Percentiles rank a stretch among this genome's conserved stretches.
Evolutionary conservation across 78 protist genomes (phyloP).

Genomic region (Pelomyxa schiedti): DNA sequence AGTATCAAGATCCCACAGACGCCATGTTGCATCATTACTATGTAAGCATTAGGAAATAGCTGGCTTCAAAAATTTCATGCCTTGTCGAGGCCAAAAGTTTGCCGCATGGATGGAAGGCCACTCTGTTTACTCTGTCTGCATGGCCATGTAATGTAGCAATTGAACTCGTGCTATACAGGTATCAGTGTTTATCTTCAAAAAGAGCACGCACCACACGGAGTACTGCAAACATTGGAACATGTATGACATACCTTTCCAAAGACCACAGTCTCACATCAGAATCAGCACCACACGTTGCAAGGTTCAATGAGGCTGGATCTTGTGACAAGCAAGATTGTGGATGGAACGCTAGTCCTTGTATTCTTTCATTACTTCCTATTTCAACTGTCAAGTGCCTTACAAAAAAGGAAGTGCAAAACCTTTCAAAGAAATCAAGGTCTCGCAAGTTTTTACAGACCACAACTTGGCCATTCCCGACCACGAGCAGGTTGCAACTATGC

Average conservation of each 20-base stretch:
- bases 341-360: conserved; percentile 9
- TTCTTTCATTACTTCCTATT: conserved; percentile 19
- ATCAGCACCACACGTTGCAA: conserved; percentile 35
- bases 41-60: background rate
- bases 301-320: background rate
- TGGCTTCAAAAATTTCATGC: background rate
- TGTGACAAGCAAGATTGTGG: background rate
- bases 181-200: background rate
- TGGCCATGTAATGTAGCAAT: conserved; percentile 13
- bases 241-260: background rate
- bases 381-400: too few species aligned
- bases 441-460: conserved; percentile 4
- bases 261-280: conserved; percentile 25
- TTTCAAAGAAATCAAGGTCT: background rate
- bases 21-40: conserved; percentile 50
- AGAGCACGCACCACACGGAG: background rate
- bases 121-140: conserved; percentile 27
- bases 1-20: conserved; percentile 50
- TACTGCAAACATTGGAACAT: background rate
- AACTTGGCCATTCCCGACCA: conserved; percentile 44
- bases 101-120: conserved; percentile 35
- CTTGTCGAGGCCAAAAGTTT: conserved; percentile 15
- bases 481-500: conserved; percentile 14
- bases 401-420: too few species aligned
- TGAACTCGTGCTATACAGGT: background rate